phyloP scores from a whole-genome alignment of 192 early-diverging fungal genomes.

The Backusella mclennaniae region DNA sequence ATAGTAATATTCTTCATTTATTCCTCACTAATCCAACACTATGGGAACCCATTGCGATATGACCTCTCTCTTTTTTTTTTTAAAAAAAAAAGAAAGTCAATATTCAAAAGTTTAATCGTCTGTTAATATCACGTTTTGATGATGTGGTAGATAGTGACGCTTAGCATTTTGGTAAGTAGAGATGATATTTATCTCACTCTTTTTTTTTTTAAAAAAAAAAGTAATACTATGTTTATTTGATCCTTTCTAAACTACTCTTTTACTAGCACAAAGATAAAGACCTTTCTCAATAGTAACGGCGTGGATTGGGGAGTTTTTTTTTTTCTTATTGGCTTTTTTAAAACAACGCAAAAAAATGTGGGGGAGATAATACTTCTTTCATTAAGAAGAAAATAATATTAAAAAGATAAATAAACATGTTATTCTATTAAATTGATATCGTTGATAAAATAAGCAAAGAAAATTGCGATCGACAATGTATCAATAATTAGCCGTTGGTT shows the following conservation, averaged over 20 bases:
- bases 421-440: neutral
- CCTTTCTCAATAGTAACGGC: neutral
- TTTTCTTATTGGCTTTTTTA: neutral
- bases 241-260: neutral
- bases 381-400: neutral
- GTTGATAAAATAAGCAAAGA: neutral
- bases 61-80: neutral
- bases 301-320: neutral
- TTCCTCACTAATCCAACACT: neutral
- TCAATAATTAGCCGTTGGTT: neutral
- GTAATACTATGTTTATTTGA: too few species aligned
- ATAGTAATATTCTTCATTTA: neutral
- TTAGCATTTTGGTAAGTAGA: neutral
- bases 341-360: neutral
- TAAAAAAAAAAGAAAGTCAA: too few species aligned
- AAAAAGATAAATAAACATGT: neutral
- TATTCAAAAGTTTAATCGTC: too few species aligned
- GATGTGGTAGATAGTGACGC: too few species aligned
- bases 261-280: neutral
- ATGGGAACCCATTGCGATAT: neutral
- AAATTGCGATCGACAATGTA: neutral
- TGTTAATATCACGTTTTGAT: too few species aligned
- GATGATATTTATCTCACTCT: neutral
- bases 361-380: neutral
- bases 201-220: too few species aligned